Evolutionary conservation across 345 rosid genomes (phyloP).

Genomic region (Lumnitzera littorea): DNA sequence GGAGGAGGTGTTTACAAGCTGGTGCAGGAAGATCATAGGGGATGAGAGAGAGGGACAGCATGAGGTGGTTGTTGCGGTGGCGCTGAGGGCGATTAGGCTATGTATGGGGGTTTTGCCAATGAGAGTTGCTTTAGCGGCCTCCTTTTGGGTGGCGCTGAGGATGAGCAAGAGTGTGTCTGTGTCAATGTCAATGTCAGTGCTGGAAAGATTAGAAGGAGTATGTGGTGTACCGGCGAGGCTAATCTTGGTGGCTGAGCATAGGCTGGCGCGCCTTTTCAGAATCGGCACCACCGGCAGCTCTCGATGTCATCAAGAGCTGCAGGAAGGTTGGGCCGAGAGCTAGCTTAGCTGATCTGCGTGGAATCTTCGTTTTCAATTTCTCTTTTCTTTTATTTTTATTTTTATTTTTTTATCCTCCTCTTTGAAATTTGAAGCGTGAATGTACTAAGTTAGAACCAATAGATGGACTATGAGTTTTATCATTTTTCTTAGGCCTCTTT

Average conservation of each 20-base stretch:
- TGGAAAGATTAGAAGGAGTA: slow-evolving; percentile 22
- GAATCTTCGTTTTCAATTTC: too few species aligned
- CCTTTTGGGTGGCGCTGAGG: slow-evolving; percentile 40
- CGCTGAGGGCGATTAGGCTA: slow-evolving; percentile 18
- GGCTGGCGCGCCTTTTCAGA: slow-evolving; percentile 12
- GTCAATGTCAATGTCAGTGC: slow-evolving; percentile 23
- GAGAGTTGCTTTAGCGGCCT: slow-evolving; percentile 27
- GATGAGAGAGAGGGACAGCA: not conserved
- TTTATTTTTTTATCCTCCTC: too few species aligned
- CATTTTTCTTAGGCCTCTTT: too few species aligned
- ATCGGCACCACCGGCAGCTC: not conserved
- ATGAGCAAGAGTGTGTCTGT: not conserved
- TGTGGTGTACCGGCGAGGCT: slow-evolving; percentile 37
- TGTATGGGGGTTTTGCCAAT: slow-evolving; percentile 20
- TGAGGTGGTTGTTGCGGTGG: slow-evolving; percentile 9
- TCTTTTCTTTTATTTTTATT: too few species aligned
- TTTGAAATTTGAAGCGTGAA: too few species aligned
- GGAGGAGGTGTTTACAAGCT: slow-evolving; percentile 25
- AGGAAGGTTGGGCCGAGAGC: slow-evolving; percentile 48
- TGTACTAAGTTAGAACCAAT: too few species aligned
- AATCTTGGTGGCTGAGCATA: slow-evolving; percentile 27
- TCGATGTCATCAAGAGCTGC: slow-evolving; percentile 4
- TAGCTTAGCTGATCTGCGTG: not conserved
- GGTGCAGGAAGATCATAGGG: slow-evolving; percentile 32
- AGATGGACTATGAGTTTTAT: too few species aligned